Base-by-base conservation (phyloP, 768 basidiomycete genomes). In the Boletus reticulatus region DNA sequence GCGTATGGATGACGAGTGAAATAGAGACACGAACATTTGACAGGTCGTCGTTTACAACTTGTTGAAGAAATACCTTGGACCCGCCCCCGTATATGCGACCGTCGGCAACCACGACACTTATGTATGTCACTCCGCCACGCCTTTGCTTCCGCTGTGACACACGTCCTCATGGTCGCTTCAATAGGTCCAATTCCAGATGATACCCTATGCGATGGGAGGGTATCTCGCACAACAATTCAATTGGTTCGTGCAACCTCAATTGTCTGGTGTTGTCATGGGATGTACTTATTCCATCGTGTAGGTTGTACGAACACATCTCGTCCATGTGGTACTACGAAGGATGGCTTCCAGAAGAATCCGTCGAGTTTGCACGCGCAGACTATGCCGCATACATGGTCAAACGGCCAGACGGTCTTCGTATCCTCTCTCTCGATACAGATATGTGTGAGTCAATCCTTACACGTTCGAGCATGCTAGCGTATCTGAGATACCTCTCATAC, bases 21-120 rank as follows among this genome's bases (percentile, higher is more conserved):
- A 4, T 31, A 43, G 24, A 58, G 24, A 42, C 14, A n/a, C 11
- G 3, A 19, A 24, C 11, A n/a, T 50, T 3, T 37, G 17, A 49
- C 19, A 87, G 34, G 76, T 83, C 0, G 65, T 85, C 0, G 46
- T 85, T 29, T 89, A 84, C 66, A 82, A 82, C 57, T 72, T 89
- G 27, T 78, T 88, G 71, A 84, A 78, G 66, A 70, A 73, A n/a
- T 76, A 73, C 56, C 73, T 88, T 24, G 81, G 81, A 17, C 73
- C 79, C 14, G 13, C 84, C 0, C 86, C 88, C 24, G 76, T 89
- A 2, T 90, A 88, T 60, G 81, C 84, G n/a, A 80, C 84, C 0
- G 73, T 89, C 3, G 88, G 88, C 4, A 90, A 90, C 66, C 88
- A 90, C 60, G 88, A 90, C 63, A 83, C 77, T 48, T 87, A 88